Base-by-base conservation (phyloP, 805 yeast genomes). In the Saccharomycopsis sp. region DNA sequence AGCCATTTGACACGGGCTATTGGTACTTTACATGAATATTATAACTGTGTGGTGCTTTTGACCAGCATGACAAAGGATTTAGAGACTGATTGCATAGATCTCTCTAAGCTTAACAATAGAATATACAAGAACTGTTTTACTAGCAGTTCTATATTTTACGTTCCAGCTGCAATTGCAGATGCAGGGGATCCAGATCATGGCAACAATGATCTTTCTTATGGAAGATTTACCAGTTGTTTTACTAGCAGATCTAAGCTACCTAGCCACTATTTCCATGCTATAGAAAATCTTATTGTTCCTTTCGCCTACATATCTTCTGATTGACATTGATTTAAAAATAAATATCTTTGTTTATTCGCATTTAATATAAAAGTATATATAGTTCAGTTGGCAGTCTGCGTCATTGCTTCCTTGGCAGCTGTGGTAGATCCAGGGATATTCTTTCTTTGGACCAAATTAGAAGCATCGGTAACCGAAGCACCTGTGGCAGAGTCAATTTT, bases 401-500 rank as follows among this genome's bases (percentile, higher is more conserved):
- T 53, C 23, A 9, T 3, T 5, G 50, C 58, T 35, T 56, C 58
- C 47, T 57, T 57, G 17, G 55, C 38, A 14, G 60, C 60, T 19
- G 54, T 51, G n/a, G 58, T 56, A 24, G 56, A 23, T 14, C 24
- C 25, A 20, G 15, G 52, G 15, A 53, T 29, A 20, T 20, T 38
- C 24, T 24, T 34, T 58, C 61, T 58, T 50, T 55, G 42, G 3
- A 15, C 52, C 14, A 58, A 12, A 23, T 55, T 47, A 15, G 25
- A 29, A 12, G 34, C 19, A 14, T 52, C 47, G 22, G 49, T 44
- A n/a, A 44, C 47, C 14, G 52, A n/a, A 14, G 54, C 55, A 52
- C 62, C 62, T 19, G 62, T 54, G 2, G 52, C 55, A 20, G 38
- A 7, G 23, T 53, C 55, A 20, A 47, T 52, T 12, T 56, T 47